Conservation (phyloP, 139 green algal species). For the Chlamydomonas eustigma region DNA sequence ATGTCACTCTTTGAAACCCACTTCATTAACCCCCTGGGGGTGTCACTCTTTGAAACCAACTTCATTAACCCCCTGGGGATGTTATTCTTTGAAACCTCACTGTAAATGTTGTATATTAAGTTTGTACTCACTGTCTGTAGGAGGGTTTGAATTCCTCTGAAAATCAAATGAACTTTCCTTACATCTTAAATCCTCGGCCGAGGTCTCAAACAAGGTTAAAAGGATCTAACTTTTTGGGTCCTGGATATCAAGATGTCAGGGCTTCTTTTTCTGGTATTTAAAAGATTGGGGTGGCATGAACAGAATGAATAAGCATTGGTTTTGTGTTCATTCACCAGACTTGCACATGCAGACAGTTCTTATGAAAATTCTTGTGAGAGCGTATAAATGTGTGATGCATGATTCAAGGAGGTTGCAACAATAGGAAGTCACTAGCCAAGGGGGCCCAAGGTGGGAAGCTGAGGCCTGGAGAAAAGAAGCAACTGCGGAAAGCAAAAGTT, state of each 20-base stretch:
- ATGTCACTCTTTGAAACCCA: too few species aligned
- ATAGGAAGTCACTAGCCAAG: constrained; percentile 19
- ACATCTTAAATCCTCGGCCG: too few species aligned
- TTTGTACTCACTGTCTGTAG: too few species aligned
- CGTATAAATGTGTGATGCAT: background rate
- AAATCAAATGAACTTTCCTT: too few species aligned
- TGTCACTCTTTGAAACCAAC: too few species aligned
- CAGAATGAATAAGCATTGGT: background rate
- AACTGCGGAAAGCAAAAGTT: constrained; percentile 37
- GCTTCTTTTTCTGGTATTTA: background rate
- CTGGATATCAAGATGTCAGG: background rate
- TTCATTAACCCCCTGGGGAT: too few species aligned
- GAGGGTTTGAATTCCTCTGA: too few species aligned
- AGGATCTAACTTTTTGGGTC: too few species aligned
- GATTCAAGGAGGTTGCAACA: background rate
- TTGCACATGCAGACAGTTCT: background rate
- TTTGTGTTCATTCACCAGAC: background rate
- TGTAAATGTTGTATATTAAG: too few species aligned
- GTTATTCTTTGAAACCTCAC: too few species aligned
- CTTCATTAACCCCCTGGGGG: too few species aligned
- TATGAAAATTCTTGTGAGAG: background rate
- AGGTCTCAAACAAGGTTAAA: too few species aligned
- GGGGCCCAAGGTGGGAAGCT: constrained; percentile 37
- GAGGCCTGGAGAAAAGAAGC: constrained; percentile 45
- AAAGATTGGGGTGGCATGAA: background rate